phyloP scores from a whole-genome alignment of 371 early-diverging fungal species.

The Sporodiniella umbellata region DNA sequence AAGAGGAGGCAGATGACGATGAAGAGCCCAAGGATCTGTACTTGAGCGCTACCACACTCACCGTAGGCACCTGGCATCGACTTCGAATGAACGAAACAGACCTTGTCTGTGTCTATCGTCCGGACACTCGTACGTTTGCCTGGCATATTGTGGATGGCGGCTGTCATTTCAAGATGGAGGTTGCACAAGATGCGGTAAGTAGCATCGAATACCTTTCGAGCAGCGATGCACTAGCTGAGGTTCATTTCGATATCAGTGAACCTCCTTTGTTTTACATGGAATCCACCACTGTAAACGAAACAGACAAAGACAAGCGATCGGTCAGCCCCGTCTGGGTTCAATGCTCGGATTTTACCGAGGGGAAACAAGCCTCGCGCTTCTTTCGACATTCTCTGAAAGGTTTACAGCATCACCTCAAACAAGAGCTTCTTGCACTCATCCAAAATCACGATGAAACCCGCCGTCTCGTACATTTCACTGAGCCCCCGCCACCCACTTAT shows the following conservation, averaged over 20 bases:
- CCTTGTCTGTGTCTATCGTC: conserved; percentile 62
- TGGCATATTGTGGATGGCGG: conserved; percentile 71
- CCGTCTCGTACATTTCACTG: conserved; percentile 37
- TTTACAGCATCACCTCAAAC: conserved; percentile 46
- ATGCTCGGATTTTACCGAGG: conserved; percentile 77
- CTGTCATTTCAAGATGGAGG: conserved; percentile 69
- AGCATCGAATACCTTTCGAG: conserved; percentile 52
- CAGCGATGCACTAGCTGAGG: conserved; percentile 46
- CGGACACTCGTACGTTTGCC: conserved; percentile 52
- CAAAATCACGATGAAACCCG: conserved; percentile 35
- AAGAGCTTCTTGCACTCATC: conserved; percentile 42
- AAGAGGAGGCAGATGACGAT: background rate
- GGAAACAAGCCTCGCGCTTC: conserved; percentile 64
- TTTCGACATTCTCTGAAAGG: conserved; percentile 66
- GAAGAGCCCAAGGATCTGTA: conserved; percentile 25
- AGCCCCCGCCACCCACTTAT: conserved; percentile 7
- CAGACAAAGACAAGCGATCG: conserved; percentile 3
- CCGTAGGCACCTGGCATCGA: conserved; percentile 80
- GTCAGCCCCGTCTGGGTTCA: conserved; percentile 52
- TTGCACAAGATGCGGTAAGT: conserved; percentile 55
- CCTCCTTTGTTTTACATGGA: conserved; percentile 68
- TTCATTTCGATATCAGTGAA: conserved; percentile 61
- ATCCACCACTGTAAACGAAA: conserved; percentile 9
- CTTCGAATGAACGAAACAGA: conserved; percentile 57
- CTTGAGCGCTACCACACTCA: conserved; percentile 60